These are phyloP conservation scores for Jatropha multifida DNA, from an alignment of 441 rosid genomes.

Conservation along the genomic window DNA sequence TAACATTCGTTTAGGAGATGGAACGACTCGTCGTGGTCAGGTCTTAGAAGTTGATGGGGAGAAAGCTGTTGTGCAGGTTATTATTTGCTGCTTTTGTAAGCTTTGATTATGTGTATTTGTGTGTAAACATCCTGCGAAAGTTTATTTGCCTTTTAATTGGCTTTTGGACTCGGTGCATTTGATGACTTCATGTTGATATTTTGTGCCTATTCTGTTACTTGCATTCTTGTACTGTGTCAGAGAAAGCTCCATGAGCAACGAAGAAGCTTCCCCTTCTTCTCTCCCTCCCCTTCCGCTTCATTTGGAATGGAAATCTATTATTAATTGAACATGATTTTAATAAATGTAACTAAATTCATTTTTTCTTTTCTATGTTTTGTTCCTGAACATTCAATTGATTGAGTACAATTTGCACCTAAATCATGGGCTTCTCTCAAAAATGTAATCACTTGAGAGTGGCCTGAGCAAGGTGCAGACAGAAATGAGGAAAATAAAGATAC, in stretches of 20 bases:
- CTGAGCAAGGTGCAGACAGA: slow-evolving; percentile 21
- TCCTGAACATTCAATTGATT: neutral
- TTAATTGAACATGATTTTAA: neutral
- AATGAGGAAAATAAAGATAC: neutral
- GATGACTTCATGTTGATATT: neutral
- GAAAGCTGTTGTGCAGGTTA: slow-evolving; percentile 87
- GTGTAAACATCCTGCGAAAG: neutral
- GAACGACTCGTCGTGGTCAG: slow-evolving; percentile 88
- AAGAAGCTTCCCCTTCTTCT: no score
- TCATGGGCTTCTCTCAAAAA: slow-evolving; percentile 20
- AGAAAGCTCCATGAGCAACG: neutral
- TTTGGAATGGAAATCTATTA: neutral
- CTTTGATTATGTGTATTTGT: neutral
- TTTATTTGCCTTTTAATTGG: neutral
- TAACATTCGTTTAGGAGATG: slow-evolving; percentile 89
- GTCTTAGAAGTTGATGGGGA: slow-evolving; percentile 97
- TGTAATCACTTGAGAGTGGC: slow-evolving; percentile 12
- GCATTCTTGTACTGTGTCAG: neutral
- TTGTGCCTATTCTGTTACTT: neutral
- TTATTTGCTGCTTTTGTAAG: neutral
- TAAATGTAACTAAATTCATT: neutral
- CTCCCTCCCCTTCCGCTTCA: no score
- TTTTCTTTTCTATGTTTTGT: neutral
- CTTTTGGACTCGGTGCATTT: neutral
- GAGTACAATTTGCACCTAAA: slow-evolving; percentile 16